These are phyloP conservation scores for Chlamydomonas eustigma DNA, from an alignment of 139 green algal species.

Conservation along the genomic window DNA sequence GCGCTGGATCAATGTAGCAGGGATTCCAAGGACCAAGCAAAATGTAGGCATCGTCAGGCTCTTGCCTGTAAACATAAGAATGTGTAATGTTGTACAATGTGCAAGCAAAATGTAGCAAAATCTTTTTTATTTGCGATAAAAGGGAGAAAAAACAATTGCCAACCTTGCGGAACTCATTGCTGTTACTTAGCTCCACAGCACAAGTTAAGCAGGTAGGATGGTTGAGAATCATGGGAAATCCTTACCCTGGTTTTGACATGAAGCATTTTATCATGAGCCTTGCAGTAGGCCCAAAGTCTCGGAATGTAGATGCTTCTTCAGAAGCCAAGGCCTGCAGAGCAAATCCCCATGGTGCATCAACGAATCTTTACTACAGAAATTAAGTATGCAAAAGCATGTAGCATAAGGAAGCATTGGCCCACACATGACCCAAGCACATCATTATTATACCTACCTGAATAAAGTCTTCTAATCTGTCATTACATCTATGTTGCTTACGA, in stretches of 20 bases:
- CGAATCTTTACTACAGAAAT: neutral
- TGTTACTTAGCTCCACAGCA: no score
- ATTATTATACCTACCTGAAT: neutral
- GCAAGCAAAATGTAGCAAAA: no score
- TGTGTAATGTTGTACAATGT: no score
- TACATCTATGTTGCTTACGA: neutral
- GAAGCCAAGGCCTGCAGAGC: neutral
- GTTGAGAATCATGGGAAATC: neutral
- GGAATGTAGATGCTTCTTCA: neutral
- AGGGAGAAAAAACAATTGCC: no score
- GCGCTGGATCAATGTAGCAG: neutral
- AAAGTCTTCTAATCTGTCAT: conserved; percentile 5
- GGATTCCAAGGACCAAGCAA: conserved; percentile 2
- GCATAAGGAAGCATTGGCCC: neutral
- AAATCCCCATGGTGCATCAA: no score
- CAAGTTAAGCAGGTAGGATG: no score
- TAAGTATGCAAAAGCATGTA: neutral
- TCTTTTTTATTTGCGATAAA: no score
- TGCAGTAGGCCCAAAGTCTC: neutral
- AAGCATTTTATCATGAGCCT: neutral
- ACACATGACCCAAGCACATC: neutral
- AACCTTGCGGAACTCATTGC: no score
- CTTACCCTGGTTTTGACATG: conserved; percentile 6
- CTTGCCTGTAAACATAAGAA: conserved; percentile 3
- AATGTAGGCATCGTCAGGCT: neutral